phyloP scores from a whole-genome alignment of 768 basidiomycete species.

The Steccherinum ochraceum region DNA sequence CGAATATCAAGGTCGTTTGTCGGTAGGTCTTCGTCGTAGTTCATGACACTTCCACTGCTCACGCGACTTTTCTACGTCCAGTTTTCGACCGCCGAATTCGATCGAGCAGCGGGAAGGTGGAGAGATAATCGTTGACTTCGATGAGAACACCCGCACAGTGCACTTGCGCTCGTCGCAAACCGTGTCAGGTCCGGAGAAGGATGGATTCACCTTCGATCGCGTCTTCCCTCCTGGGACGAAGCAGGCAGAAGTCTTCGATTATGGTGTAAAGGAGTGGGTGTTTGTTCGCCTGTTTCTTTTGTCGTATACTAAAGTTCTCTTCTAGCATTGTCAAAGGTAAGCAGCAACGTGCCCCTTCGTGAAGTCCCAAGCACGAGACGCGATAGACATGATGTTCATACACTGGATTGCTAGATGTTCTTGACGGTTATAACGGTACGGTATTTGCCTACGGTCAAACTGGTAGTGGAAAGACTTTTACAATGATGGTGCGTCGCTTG shows the following conservation, averaged over 20 bases:
- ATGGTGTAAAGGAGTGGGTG: constrained; percentile 93
- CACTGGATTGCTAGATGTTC: constrained; percentile 90
- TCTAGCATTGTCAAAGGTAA: constrained; percentile 86
- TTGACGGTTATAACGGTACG: constrained; percentile 98
- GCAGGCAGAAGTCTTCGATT: constrained; percentile 95
- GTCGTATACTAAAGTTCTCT: constrained; percentile 4
- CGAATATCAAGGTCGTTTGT: constrained; percentile 98
- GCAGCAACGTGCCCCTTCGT: neutral
- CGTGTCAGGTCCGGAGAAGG: constrained; percentile 83
- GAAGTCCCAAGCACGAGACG: too few relatives aligned
- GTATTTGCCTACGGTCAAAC: constrained; percentile 87
- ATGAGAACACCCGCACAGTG: constrained; percentile 80
- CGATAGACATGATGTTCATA: too few relatives aligned
- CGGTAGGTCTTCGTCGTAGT: constrained; percentile 52
- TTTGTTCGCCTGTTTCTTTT: neutral
- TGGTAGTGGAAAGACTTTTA: constrained; percentile 88
- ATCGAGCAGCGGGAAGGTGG: constrained; percentile 85
- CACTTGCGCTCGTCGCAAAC: constrained; percentile 66
- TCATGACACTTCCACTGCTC: neutral
- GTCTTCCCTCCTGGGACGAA: constrained; percentile 90
- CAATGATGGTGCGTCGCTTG: constrained; percentile 81
- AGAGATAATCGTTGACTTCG: constrained; percentile 85
- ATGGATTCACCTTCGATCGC: constrained; percentile 96
- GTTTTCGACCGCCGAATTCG: constrained; percentile 93
- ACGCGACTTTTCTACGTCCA: constrained; percentile 21